Conservation (phyloP, 1,139 yeast genomes). For the Kurtzmaniella natalensis region DNA sequence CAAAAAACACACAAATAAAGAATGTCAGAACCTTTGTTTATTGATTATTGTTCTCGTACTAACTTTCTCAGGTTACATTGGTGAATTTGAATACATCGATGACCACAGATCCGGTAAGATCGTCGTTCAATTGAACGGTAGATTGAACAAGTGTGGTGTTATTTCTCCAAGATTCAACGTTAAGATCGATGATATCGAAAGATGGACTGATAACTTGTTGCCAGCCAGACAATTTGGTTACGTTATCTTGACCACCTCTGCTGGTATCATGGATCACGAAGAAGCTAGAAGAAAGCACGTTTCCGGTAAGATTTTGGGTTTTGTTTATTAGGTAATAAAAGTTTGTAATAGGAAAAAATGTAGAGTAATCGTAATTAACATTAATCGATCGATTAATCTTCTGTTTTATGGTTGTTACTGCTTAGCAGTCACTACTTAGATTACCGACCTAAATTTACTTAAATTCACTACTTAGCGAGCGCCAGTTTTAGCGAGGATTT, state of each 20-base stretch:
- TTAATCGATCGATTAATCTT: no score
- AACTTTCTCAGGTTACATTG: slow-evolving; percentile 72
- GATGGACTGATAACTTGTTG: slow-evolving; percentile 95
- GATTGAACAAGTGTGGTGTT: slow-evolving; percentile 98
- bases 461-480: no score
- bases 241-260: slow-evolving; percentile 96
- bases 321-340: slow-evolving; percentile 62
- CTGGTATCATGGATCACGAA: slow-evolving; percentile 99
- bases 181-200: slow-evolving; percentile 88
- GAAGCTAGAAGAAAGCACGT: slow-evolving; percentile 99
- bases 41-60: no score
- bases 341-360: not conserved
- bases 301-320: slow-evolving; percentile 96
- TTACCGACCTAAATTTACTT: no score
- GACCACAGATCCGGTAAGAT: slow-evolving; percentile 99
- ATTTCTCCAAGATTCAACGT: slow-evolving; percentile 98
- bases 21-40: no score
- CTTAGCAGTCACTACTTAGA: no score
- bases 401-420: no score
- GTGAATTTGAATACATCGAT: slow-evolving; percentile 97
- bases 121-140: slow-evolving; percentile 94
- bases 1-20: not conserved
- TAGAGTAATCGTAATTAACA: no score
- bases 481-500: no score
- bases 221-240: slow-evolving; percentile 99